Evolutionary conservation across 1,284 basidiomycete species (phyloP), one percentile per base, ranked within the genome.

Genomic region (Neonothopanus nambi): DNA sequence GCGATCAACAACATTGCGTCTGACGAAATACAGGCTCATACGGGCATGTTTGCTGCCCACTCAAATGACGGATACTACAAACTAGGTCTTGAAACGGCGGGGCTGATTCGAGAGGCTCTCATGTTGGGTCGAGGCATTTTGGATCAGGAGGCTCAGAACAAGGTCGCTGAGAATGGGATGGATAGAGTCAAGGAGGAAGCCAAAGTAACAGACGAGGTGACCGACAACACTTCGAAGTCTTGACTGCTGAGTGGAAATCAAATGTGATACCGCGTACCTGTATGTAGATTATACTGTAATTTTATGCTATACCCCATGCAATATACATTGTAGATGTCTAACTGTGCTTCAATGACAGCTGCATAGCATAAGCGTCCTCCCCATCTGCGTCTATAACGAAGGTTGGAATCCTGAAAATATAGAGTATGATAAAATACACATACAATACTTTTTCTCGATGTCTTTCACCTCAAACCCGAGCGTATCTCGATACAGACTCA

Each of bases 41-140:
- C 85, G 42, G 86, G 86, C 38, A 96, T 98, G 89, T 98, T 98
- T 69, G 80, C 82, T 57, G 79, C 82, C 5, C 79, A 77, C 58
- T 85, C 82, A n/a, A 96, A 96, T 62, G 91, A 95, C 59, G 90
- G 90, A 17, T 97, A 95, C 69, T 95, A 95, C 66, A 83, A 86
- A 58, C 76, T 98, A 3, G 95, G 93, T 0, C 70, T 94, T 38
- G 73, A 78, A 44, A 81, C 82, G 0, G 84, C 82, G 12, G 75
- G 80, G 50, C 60, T 83, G 18, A 79, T 91, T 52, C 74, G 81
- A 51, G 79, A 84, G 51, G 82, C 82, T 1, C 65, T 87, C 21
- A 62, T 70, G 49, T 54, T 58, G 18, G 55, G 54, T 17, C 62
- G 68, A 37, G 64, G 61, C n/a, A 47, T 60, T 17, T 54, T 57